phyloP scores from a whole-genome alignment of 345 rosid species.

The Jatropha curcas region DNA sequence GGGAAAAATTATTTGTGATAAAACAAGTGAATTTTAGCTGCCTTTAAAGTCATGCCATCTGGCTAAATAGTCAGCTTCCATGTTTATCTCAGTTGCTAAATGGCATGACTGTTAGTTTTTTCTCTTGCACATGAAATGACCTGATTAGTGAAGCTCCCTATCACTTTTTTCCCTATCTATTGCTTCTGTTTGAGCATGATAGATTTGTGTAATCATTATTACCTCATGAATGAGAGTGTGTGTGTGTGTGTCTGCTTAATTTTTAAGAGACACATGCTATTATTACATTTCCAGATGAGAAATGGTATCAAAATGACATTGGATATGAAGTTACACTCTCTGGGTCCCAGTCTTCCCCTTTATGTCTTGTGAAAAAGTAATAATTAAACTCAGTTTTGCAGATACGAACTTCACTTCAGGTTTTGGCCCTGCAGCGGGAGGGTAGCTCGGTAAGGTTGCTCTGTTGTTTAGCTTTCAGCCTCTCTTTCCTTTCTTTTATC shows the following conservation, averaged over 20 bases:
- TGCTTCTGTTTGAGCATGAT: background rate
- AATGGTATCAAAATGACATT: background rate
- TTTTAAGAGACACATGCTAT: background rate
- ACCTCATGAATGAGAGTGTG: background rate
- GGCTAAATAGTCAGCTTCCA: background rate
- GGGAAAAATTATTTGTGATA: background rate
- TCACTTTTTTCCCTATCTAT: background rate
- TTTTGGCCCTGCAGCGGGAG: constrained; percentile 84
- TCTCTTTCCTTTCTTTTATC: constrained; percentile 7
- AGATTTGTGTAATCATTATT: background rate
- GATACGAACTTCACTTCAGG: constrained; percentile 92
- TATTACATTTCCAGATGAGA: background rate
- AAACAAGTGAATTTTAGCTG: constrained; percentile 1
- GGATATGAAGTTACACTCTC: background rate
- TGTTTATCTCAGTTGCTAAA: background rate
- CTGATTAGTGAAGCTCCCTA: background rate
- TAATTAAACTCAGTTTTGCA: constrained; percentile 45
- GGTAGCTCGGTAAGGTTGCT: constrained; percentile 62
- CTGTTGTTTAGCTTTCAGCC: background rate
- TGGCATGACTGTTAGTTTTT: constrained; percentile 3
- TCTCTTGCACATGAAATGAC: background rate
- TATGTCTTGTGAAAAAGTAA: constrained; percentile 4
- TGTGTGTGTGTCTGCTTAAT: background rate
- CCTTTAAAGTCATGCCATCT: background rate
- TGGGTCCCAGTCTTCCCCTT: background rate